Conservation (phyloP, 345 rosid genomes). For the Eutrema heterophyllum region DNA sequence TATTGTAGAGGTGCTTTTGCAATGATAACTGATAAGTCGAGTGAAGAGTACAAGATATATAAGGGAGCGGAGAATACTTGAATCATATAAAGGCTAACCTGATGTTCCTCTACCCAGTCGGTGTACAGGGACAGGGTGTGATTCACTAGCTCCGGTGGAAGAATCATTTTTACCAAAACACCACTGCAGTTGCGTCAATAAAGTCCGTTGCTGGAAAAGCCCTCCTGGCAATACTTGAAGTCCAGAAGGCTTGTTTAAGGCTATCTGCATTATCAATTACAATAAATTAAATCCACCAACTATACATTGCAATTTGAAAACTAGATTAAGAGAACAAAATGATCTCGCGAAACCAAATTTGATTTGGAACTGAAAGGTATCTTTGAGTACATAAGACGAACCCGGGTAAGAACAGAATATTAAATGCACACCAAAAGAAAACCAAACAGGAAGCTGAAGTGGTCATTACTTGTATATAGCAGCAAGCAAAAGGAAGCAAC, state of each 20-base stretch:
- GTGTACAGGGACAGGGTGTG: conserved; percentile 82
- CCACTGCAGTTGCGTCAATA: conserved; percentile 80
- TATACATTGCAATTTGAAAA: background rate
- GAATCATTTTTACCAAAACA: conserved; percentile 31
- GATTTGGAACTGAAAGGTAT: too few species aligned
- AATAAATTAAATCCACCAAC: conserved; percentile 8
- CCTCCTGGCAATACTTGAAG: conserved; percentile 95
- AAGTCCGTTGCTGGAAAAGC: conserved; percentile 84
- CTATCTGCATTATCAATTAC: conserved; percentile 41
- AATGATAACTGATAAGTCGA: background rate
- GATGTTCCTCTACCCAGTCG: conserved; percentile 94
- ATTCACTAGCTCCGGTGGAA: conserved; percentile 29
- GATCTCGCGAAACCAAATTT: background rate
- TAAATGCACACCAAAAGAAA: background rate
- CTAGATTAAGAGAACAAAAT: background rate
- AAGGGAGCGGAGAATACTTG: background rate
- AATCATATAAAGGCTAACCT: conserved; percentile 36
- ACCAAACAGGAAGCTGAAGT: background rate
- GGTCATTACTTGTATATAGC: background rate
- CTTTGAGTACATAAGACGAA: too few species aligned
- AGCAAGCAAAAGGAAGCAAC: background rate
- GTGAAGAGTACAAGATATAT: background rate
- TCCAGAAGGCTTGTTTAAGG: conserved; percentile 87
- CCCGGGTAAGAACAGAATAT: background rate
- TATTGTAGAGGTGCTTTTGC: background rate